Evolutionary conservation across 345 rosid species (phyloP).

Genomic region (Toxicodendron radicans): DNA sequence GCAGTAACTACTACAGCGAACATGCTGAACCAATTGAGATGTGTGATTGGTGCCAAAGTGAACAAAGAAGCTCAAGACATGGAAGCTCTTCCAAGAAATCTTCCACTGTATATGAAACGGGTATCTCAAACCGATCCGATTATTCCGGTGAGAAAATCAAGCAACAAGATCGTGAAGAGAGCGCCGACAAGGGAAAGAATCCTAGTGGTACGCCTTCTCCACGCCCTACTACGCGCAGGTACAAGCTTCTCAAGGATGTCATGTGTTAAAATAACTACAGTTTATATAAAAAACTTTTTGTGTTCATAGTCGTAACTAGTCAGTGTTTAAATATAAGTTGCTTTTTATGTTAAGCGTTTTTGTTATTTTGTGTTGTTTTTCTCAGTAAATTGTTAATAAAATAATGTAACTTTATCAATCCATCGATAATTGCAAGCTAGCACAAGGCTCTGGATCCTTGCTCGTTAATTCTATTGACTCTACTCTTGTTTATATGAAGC

Average conservation of each 20-base stretch:
- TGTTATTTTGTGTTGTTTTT: slow-evolving; percentile 8
- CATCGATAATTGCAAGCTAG: slow-evolving; percentile 28
- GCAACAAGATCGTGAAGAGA: slow-evolving; percentile 51
- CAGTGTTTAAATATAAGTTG: slow-evolving; percentile 21
- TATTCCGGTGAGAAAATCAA: slow-evolving; percentile 58
- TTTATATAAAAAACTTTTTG: not conserved
- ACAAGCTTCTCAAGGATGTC: slow-evolving; percentile 99
- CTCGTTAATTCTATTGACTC: not conserved
- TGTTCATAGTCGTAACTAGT: slow-evolving; percentile 17
- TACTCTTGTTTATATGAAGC: not conserved
- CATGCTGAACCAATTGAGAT: slow-evolving; percentile 54
- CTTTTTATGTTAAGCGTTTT: not conserved
- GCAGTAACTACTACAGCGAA: slow-evolving; percentile 84
- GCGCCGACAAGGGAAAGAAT: slow-evolving; percentile 52
- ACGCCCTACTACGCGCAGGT: slow-evolving; percentile 81
- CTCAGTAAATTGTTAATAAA: slow-evolving; percentile 38
- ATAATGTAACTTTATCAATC: slow-evolving; percentile 27
- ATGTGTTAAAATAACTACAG: slow-evolving; percentile 51
- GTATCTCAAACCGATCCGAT: slow-evolving; percentile 51
- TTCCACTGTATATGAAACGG: slow-evolving; percentile 30
- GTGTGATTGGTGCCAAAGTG: slow-evolving; percentile 95
- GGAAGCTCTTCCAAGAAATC: slow-evolving; percentile 52
- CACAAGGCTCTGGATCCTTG: slow-evolving; percentile 26
- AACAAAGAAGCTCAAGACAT: slow-evolving; percentile 44
- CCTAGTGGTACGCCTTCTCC: slow-evolving; percentile 67